Conservation (phyloP, 192 early-diverging fungal species). For the Mortierella alpina region DNA sequence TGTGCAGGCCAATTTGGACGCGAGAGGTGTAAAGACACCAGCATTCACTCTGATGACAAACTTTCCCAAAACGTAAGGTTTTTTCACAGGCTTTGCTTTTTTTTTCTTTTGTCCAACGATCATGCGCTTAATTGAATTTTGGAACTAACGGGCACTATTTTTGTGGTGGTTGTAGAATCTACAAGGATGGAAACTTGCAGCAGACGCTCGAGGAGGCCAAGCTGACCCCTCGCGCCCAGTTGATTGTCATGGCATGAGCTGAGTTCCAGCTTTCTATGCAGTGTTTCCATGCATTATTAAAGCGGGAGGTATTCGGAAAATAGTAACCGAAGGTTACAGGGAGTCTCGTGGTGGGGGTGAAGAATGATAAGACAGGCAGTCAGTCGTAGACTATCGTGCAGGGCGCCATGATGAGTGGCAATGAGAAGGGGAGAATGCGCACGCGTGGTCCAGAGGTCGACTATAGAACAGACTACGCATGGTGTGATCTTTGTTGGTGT, state of each 20-base stretch:
- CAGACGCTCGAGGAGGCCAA: conserved; percentile 44
- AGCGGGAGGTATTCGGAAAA: too few relatives aligned
- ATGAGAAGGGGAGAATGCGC: too few relatives aligned
- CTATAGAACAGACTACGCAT: too few relatives aligned
- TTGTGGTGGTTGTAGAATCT: conserved; percentile 10
- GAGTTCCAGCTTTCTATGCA: background rate
- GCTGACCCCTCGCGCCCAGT: conserved; percentile 41
- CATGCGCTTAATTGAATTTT: background rate
- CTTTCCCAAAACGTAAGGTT: conserved; percentile 37
- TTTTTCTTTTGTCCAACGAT: background rate
- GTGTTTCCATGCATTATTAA: too few relatives aligned
- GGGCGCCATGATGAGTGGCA: too few relatives aligned
- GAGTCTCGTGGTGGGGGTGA: too few relatives aligned
- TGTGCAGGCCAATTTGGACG: conserved; percentile 41
- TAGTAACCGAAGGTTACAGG: too few relatives aligned
- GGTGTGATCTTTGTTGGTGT: too few relatives aligned
- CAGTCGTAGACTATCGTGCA: too few relatives aligned
- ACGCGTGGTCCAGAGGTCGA: too few relatives aligned
- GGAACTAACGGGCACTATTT: background rate
- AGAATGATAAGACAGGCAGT: too few relatives aligned
- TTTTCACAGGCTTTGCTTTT: background rate
- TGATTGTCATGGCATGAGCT: conserved; percentile 27
- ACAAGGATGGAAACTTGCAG: conserved; percentile 26
- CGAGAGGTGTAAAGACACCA: conserved; percentile 33
- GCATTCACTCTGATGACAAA: conserved; percentile 43